Conservation (phyloP, 176 grass and related monocot species). For the Microstegium vimineum region DNA sequence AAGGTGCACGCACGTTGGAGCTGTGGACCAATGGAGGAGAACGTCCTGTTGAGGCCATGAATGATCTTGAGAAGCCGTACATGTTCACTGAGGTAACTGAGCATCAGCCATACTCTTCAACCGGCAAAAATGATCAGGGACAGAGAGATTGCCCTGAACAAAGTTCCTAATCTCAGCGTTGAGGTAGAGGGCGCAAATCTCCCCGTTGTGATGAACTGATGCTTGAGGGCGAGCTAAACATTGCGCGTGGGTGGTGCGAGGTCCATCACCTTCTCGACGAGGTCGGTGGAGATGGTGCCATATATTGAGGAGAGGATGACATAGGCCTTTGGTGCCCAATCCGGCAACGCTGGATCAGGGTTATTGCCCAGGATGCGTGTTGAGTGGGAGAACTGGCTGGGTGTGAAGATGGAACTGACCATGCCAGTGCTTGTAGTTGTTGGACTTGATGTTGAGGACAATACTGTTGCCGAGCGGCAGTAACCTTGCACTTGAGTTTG, state of each 20-base stretch:
- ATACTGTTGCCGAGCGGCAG: too few relatives aligned
- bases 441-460: too few relatives aligned
- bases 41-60: neutral
- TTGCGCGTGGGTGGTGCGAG: neutral
- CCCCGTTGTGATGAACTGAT: neutral
- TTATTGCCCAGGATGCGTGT: too few relatives aligned
- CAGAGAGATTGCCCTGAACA: neutral
- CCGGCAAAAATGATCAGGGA: neutral
- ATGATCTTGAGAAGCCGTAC: neutral
- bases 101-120: neutral
- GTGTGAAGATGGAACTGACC: too few relatives aligned
- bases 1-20: neutral
- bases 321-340: neutral
- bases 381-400: too few relatives aligned
- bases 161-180: neutral
- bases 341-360: neutral
- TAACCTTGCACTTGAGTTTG: too few relatives aligned
- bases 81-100: neutral
- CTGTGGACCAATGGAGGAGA: neutral
- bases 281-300: neutral
- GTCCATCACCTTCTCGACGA: neutral
- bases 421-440: too few relatives aligned
- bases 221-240: neutral
- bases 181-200: neutral
- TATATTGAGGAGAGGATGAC: neutral